Evolutionary conservation across 2,329 filamentous ascomycete genomes (phyloP), one percentile per base, ranked within the genome.

Genomic region (Colletotrichum cuscutae): DNA sequence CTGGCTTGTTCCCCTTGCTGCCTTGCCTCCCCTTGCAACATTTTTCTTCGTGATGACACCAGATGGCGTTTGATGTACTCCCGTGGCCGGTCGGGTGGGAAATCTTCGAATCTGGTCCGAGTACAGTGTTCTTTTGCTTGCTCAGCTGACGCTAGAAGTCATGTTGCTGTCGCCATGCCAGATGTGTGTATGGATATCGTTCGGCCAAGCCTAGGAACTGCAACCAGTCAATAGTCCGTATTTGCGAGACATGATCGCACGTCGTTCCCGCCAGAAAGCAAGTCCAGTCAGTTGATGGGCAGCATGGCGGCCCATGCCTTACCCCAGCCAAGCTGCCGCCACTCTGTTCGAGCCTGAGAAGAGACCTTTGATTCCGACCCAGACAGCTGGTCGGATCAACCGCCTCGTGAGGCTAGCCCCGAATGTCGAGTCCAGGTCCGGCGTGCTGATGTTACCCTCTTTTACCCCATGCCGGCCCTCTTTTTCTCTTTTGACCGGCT

Each of bases 401-500:
- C 66, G 60, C 70, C 56, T 72, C 70, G 70, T 65, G 70, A 70
- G 66, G 46, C 70, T 72, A 72, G 46, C 66, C 61, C 66, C 53
- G 56, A 62, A 70, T 42, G 24, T 63, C 52, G 26, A 65, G 66
- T 52, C 70, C 26, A 70, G 68, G 70, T 57, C 59, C 66, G 66
- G 26, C 35, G 66, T 53, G 56, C 60, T 70, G 70, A 65, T 72
- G 56, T 32, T 61, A 65, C 66, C 70, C 49, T 65, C 66, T 65
- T 65, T 57, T 70, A 70, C 60, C 70, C 70, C 70, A 70, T 70
- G 70, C 60, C 28, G 70, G 49, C 60, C 70, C 70, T 70, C 66
- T 65, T 72, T 70, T 72, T 72, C 65, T 65, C 54, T 15, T 58
- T 68, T 53, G 49, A 28, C 42, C 32, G 54, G 58, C 66, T 66